These are phyloP conservation scores for Coniochaeta prunicola DNA, from an alignment of 2,329 filamentous ascomycete genomes.

Conservation along the genomic window DNA sequence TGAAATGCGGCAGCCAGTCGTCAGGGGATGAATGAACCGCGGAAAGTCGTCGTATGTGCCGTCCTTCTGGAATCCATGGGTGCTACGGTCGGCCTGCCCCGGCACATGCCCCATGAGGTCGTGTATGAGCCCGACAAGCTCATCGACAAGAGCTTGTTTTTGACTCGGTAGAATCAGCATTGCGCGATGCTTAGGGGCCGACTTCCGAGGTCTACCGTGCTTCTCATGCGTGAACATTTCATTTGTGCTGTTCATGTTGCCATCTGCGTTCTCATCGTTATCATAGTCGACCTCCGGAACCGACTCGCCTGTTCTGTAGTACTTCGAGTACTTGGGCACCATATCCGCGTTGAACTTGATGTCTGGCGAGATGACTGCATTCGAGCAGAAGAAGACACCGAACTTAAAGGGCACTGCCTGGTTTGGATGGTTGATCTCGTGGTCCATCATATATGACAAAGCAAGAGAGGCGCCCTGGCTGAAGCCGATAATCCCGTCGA, in stretches of 20 bases:
- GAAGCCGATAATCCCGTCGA: neutral
- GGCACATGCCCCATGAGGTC: neutral
- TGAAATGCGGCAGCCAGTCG: neutral
- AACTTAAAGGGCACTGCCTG: neutral
- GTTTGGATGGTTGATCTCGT: neutral
- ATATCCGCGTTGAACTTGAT: neutral
- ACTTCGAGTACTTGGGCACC: neutral
- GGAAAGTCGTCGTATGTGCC: neutral
- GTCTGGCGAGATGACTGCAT: neutral
- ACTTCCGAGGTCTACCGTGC: neutral
- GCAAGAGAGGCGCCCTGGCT: neutral
- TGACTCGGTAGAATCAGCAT: neutral
- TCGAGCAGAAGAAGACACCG: neutral
- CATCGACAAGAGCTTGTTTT: neutral
- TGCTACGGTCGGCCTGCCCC: neutral
- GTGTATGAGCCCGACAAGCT: neutral
- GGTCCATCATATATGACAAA: neutral
- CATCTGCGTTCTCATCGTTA: neutral
- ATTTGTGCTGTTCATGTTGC: neutral
- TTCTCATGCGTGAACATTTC: neutral
- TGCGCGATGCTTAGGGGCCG: neutral
- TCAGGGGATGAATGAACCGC: neutral
- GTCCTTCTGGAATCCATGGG: neutral
- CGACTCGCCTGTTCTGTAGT: neutral
- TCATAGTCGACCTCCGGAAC: neutral